Evolutionary conservation across 306 rosid genomes (phyloP), one percentile per base, ranked within the genome.

Genomic region (Canavalia ensiformis): DNA sequence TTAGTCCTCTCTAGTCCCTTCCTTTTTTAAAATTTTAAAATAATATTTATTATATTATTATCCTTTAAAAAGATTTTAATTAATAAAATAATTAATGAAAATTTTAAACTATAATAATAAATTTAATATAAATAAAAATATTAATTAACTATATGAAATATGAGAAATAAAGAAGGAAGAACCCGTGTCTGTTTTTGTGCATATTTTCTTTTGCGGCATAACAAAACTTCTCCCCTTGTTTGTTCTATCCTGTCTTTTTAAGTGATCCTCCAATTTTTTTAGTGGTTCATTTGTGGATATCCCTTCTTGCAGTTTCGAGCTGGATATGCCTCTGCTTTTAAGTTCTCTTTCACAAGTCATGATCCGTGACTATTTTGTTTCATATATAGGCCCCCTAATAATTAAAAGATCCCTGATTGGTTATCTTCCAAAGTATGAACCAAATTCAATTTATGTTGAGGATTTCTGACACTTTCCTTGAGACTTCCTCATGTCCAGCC

Each of bases 381-480:
- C 8, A 8, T 35, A 8, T 6, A 7, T 18, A 18, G 25, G 25
- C 25, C 8, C 2, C 4, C 2, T 49, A 31, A 72, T 71, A 59
- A 65, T 5, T 62, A n/a, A 6, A 72, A 81, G 8, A 34, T 76
- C 72, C 66, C 45, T 29, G 56, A 47, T 62, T 67, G 70, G 57
- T 77, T 68, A 13, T 42, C 59, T 8, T 44, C 58, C 44, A 60
- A 18, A 55, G 50, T 49, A 83, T 37, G 25, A 56, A 41, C 34
- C 18, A 37, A 67, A 74, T 83, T 83, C 28, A 81, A 50, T 57
- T 86, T 31, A 3, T n/a, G 68, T 62, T 76, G 56, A 42, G 54
- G 18, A n/a, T 33, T 66, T 72, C 79, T 60, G 85, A 75, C 77
- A 76, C 82, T 57, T 68, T 44, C 47, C 85, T 79, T 83, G 50